Evolutionary conservation across 768 basidiomycete species (phyloP).

Genomic region (Amanita pseudoporphyria): DNA sequence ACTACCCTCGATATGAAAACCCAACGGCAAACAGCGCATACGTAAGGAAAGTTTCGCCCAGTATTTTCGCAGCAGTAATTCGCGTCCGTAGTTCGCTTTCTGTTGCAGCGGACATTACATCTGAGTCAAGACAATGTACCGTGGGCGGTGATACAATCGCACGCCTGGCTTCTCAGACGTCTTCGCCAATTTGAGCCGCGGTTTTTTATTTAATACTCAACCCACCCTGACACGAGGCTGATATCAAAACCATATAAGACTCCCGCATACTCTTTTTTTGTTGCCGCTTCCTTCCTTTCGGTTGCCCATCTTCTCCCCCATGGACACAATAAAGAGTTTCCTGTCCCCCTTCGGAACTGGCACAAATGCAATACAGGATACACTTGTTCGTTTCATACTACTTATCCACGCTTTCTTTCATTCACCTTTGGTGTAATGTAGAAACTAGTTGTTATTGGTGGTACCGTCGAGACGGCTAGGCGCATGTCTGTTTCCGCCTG

Average conservation of each 20-base stretch:
- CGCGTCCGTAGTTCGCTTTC: too few relatives aligned
- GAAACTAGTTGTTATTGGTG: constrained; percentile 89
- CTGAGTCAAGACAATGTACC: too few relatives aligned
- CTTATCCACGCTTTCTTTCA: background rate
- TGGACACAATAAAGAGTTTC: constrained; percentile 66
- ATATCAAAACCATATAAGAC: constrained; percentile 35
- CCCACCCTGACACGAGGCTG: constrained; percentile 29
- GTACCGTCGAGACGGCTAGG: constrained; percentile 80
- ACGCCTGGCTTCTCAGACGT: too few relatives aligned
- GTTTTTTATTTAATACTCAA: constrained; percentile 1
- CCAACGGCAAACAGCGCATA: too few relatives aligned
- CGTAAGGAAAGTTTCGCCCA: too few relatives aligned
- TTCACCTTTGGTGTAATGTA: constrained; percentile 21
- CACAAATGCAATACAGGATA: constrained; percentile 67
- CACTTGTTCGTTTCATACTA: constrained; percentile 40
- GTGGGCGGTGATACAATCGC: too few relatives aligned
- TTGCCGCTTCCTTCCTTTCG: constrained; percentile 25
- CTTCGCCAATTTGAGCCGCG: constrained; percentile 4
- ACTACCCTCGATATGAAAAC: too few relatives aligned
- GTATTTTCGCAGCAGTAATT: too few relatives aligned
- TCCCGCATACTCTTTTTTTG: constrained; percentile 25
- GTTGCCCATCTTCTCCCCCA: constrained; percentile 23
- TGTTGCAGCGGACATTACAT: too few relatives aligned
- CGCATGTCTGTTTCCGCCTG: constrained; percentile 76
- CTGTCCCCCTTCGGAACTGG: constrained; percentile 64